Conservation (phyloP, 2,329 filamentous ascomycete genomes). For the Alternaria arbusti region DNA sequence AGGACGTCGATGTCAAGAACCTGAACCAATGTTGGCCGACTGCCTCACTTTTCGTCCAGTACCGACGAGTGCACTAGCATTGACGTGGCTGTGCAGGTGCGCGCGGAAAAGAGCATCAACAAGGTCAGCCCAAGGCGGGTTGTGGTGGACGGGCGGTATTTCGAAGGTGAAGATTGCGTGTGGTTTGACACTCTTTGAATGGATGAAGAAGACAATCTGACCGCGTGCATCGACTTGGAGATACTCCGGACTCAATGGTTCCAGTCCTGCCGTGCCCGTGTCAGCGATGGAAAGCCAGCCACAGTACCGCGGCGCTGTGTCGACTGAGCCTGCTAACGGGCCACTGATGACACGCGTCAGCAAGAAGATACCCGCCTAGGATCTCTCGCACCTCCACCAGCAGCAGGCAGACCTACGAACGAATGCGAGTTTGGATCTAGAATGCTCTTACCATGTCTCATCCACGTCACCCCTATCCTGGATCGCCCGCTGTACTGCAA, state of each 20-base stretch:
- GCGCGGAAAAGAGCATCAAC: background rate
- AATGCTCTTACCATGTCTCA: too few species aligned
- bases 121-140: too few species aligned
- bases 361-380: background rate
- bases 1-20: background rate
- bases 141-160: background rate
- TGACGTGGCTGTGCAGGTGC: background rate
- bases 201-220: background rate
- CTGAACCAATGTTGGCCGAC: background rate
- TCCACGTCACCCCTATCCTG: fast-evolving
- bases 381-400: background rate
- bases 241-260: background rate
- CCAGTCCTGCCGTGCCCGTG: background rate
- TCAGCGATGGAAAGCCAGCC: background rate
- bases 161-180: background rate
- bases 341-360: background rate
- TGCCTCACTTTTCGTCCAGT: background rate
- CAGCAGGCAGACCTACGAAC: background rate
- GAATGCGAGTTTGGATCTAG: fast-evolving
- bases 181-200: background rate
- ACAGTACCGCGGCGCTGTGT: too few species aligned
- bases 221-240: background rate
- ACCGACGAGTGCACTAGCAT: background rate
- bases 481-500: background rate
- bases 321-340: background rate